A percentile compares a stretch with the other conserved stretches of the same genome.
These are phyloP conservation scores for Annulohypoxylon stygium DNA, from an alignment of 495 filamentous ascomycete species.

Conservation along the genomic window DNA sequence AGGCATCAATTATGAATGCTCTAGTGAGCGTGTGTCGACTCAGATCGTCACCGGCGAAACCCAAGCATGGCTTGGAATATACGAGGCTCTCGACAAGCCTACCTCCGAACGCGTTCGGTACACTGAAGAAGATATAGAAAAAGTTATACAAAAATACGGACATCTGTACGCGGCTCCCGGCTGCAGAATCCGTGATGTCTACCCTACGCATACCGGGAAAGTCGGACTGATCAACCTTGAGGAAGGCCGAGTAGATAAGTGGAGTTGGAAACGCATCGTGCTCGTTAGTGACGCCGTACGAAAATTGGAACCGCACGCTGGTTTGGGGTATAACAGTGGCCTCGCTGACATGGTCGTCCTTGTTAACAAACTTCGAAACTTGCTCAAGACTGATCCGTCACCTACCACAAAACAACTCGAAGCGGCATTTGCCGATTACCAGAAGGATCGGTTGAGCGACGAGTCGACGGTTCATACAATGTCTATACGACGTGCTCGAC, in stretches of 20 bases:
- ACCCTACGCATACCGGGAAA: conserved; percentile 40
- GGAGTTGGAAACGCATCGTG: conserved; percentile 57
- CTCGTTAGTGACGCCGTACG: conserved; percentile 61
- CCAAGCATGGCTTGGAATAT: conserved; percentile 56
- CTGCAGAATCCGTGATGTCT: conserved; percentile 56
- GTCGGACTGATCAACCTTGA: conserved; percentile 54
- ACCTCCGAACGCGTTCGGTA: conserved; percentile 57
- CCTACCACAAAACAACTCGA: conserved; percentile 37
- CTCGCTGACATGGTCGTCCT: conserved; percentile 60
- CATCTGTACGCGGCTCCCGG: conserved; percentile 51
- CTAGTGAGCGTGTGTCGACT: conserved; percentile 38
- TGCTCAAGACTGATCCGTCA: conserved; percentile 26
- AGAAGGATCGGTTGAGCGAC: conserved; percentile 33
- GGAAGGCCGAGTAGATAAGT: conserved; percentile 56
- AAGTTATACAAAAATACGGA: conserved; percentile 44
- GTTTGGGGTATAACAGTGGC: conserved; percentile 58
- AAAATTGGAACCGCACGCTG: conserved; percentile 58
- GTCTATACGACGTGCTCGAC: conserved; percentile 42
- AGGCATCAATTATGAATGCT: conserved; percentile 35
- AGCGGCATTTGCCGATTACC: conserved; percentile 40
- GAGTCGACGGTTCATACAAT: conserved; percentile 35
- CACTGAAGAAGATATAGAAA: conserved; percentile 54
- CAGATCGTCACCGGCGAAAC: conserved; percentile 44
- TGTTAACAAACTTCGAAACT: conserved; percentile 53
- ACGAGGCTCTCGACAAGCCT: conserved; percentile 57